These are phyloP conservation scores for Panus rudis DNA, from an alignment of 768 basidiomycete species.

Conservation along the genomic window DNA sequence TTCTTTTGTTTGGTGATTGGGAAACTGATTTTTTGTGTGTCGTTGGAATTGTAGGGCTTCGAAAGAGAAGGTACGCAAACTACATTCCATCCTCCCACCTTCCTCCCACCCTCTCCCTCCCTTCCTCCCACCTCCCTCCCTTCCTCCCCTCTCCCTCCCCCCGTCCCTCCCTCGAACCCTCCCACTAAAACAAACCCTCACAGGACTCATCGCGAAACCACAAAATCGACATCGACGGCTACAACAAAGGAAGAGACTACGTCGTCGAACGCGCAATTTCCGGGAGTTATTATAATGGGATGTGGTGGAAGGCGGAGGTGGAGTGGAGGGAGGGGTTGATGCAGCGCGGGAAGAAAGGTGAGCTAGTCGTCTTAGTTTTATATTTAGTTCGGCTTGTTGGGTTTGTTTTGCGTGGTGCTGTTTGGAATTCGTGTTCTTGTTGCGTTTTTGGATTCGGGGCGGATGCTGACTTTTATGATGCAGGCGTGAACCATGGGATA, in stretches of 20 bases:
- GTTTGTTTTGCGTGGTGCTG: background rate
- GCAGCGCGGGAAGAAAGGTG: slow-evolving; percentile 62
- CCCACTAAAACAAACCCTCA: too few relatives aligned
- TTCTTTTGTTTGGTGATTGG: background rate
- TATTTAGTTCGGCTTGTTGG: background rate
- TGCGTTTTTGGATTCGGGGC: too few relatives aligned
- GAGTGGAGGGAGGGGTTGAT: slow-evolving; percentile 70
- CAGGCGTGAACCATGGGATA: slow-evolving; percentile 79
- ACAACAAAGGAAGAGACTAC: slow-evolving; percentile 77
- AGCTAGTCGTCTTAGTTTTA: slow-evolving; percentile 13
- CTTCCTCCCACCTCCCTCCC: too few relatives aligned
- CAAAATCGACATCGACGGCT: slow-evolving; percentile 70
- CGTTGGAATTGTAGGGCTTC: slow-evolving; percentile 45
- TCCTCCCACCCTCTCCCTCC: slow-evolving; percentile 4
- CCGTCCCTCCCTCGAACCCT: background rate
- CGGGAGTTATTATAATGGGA: slow-evolving; percentile 54
- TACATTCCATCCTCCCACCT: background rate
- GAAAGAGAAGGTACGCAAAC: slow-evolving; percentile 50
- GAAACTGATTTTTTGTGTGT: background rate
- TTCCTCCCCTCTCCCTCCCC: too few relatives aligned
- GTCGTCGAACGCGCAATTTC: slow-evolving; percentile 60
- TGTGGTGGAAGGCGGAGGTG: slow-evolving; percentile 71
- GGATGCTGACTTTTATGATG: background rate
- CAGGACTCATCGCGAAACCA: slow-evolving; percentile 59
- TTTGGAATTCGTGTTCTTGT: background rate